A percentile compares a stretch with the other conserved stretches of the same genome.
phyloP scores from a whole-genome alignment of 2,329 filamentous ascomycete genomes.

The Zalaria sp. region DNA sequence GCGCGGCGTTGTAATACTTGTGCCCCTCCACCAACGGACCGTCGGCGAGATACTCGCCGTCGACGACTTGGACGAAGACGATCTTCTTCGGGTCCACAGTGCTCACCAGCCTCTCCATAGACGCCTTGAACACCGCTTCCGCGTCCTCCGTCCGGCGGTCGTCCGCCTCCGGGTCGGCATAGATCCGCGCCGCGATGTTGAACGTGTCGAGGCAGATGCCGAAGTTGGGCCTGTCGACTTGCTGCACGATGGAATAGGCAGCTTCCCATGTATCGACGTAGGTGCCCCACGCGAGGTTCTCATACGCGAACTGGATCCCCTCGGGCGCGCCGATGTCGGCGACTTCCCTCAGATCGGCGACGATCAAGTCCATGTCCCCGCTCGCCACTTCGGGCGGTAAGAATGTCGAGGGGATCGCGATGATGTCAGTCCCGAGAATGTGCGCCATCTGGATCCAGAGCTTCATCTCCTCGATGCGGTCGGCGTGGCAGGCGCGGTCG shows the following conservation, averaged over 20 bases:
- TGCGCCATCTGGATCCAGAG: conserved; percentile 56
- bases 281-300: conserved; percentile 60
- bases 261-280: conserved; percentile 57
- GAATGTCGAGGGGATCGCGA: conserved; percentile 62
- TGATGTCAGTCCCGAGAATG: conserved; percentile 53
- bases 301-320: conserved; percentile 54
- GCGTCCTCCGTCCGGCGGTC: conserved; percentile 7
- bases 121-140: conserved; percentile 39
- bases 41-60: conserved; percentile 47
- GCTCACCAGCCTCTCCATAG: conserved; percentile 39
- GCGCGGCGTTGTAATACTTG: conserved; percentile 38
- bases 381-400: conserved; percentile 39
- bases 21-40: conserved; percentile 42
- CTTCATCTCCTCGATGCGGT: conserved; percentile 46
- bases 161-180: conserved; percentile 6
- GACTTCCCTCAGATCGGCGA: conserved; percentile 47
- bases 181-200: conserved; percentile 10
- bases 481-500: conserved; percentile 43
- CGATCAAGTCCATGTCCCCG: conserved; percentile 40
- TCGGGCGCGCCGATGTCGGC: conserved; percentile 52
- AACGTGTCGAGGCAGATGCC: conserved; percentile 10
- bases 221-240: conserved; percentile 11
- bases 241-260: conserved; percentile 52
- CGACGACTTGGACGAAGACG: conserved; percentile 65
- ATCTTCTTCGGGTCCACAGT: conserved; percentile 49